phyloP scores from a whole-genome alignment of 2,329 filamentous ascomycete species.

The Aureobasidium sp. region DNA sequence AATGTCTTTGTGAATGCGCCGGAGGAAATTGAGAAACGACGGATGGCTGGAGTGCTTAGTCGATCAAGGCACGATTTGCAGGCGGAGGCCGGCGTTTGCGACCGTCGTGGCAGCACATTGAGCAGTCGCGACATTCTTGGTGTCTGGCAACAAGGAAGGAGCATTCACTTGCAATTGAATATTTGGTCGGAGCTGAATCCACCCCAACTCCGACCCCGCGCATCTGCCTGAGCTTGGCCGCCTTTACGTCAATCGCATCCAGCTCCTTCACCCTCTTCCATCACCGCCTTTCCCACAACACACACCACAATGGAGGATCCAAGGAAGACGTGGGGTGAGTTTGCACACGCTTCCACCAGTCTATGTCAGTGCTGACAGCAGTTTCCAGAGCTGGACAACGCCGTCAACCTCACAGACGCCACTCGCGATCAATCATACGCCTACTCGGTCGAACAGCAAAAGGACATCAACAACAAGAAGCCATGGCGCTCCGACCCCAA shows the following conservation, averaged over 20 bases:
- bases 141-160: neutral
- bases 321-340: constrained; percentile 16
- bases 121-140: constrained; percentile 4
- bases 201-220: neutral
- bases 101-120: neutral
- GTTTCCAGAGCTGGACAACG: constrained; percentile 73
- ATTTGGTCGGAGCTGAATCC: neutral
- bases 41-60: neutral
- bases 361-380: neutral
- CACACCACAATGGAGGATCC: constrained; percentile 13
- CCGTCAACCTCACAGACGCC: constrained; percentile 69
- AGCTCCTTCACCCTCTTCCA: neutral
- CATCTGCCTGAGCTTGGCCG: neutral
- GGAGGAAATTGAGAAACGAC: neutral
- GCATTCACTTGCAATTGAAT: neutral
- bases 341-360: too few species aligned
- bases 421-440: constrained; percentile 85
- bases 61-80: neutral
- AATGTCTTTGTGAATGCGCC: neutral
- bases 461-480: constrained; percentile 51
- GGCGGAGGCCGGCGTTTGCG: neutral
- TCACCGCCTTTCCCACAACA: neutral
- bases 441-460: constrained; percentile 64
- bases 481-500: constrained; percentile 74
- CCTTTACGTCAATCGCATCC: neutral